Base-by-base conservation (phyloP, 805 yeast species). In the Suhomyces pyralidae region DNA sequence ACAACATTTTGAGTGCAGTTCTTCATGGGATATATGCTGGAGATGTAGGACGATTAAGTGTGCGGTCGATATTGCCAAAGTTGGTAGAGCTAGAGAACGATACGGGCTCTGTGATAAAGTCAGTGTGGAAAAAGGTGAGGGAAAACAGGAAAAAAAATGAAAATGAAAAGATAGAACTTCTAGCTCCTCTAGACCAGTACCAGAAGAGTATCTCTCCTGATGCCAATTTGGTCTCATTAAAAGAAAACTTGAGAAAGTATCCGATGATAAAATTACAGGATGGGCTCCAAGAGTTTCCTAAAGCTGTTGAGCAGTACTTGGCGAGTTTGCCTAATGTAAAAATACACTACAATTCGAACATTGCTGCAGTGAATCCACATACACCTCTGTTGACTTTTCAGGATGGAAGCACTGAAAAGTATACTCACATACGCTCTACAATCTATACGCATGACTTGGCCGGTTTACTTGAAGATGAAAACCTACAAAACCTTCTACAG, bases 11-110 rank as follows among this genome's bases (percentile, higher is more conserved):
- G 19, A 88, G 96, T 67, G 98, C 97, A 0, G 70, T 91, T 3
- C 75, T 87, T 65, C 90, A 91, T 62, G 99, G 99, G 0, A 84
- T 94, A 1, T 93, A 91, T 67, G 97, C 96, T 1, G 78, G 78
- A 1, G 96, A 92, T 66, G 77, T 83, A 1, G 61, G 76, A 5
- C 73, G 80, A 51, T 68, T 93, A 47, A 88, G 96, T 71, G 83
- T 86, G 0, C 70, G 80, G 19, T 76, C 87, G 3, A 76, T 89
- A 0, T 64, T 89, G 55, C 83, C 85, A 3, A 60, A 68, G 8
- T 60, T 90, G 58, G 82, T 77, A 46, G 71, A 80, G 10, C 67
- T 84, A 45, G 97, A 91, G 63, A 62, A 70, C 26, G 67, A 79
- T 6, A 70, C 81, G 62, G 89, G 91, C 0, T 84, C 90, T 0